These are phyloP conservation scores for Diutina ranongensis DNA, from an alignment of 1,139 yeast genomes.

Conservation along the genomic window DNA sequence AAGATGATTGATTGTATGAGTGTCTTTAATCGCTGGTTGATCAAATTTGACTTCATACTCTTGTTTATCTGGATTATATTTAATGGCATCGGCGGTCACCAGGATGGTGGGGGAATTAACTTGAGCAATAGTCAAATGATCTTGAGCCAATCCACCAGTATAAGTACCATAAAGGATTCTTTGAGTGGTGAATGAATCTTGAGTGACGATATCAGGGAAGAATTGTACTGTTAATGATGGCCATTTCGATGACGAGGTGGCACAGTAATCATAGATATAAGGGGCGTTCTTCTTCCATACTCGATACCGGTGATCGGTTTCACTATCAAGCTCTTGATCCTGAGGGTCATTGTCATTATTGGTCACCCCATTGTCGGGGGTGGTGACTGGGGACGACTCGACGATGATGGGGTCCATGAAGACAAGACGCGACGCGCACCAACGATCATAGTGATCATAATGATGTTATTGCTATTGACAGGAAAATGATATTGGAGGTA, in stretches of 20 bases:
- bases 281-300: conserved; percentile 49
- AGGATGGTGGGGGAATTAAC: neutral
- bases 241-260: conserved; percentile 41
- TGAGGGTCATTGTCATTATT: conserved; percentile 4
- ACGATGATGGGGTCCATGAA: neutral
- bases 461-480: no score
- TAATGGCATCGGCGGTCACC: neutral
- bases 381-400: neutral
- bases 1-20: conserved; percentile 24
- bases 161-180: conserved; percentile 14
- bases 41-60: conserved; percentile 25
- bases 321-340: conserved; percentile 8
- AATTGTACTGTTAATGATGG: conserved; percentile 44
- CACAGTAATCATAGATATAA: conserved; percentile 36
- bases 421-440: no score
- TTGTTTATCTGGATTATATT: conserved; percentile 27
- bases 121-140: neutral
- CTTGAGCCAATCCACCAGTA: conserved; percentile 7
- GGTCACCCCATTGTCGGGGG: neutral
- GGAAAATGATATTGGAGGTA: no score
- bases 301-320: conserved; percentile 21
- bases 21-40: conserved; percentile 6
- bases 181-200: conserved; percentile 6
- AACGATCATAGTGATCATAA: no score
- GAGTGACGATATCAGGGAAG: conserved; percentile 34